Conservation (phyloP, 768 basidiomycete species). For the Leucocoprinus sp. region DNA sequence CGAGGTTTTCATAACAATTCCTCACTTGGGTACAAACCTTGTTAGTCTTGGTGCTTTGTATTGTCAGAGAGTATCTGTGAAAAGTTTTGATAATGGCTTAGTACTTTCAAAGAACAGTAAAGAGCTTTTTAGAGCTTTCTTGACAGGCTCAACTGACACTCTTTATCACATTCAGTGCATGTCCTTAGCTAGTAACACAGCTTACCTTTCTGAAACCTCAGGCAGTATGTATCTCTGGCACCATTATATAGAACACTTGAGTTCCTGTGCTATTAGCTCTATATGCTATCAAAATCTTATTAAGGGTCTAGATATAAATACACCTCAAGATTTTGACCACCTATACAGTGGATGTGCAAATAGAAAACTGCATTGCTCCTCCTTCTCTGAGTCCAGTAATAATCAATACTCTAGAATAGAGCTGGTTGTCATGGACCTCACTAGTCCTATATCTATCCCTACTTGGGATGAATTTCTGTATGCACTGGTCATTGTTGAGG, state of each 20-base stretch:
- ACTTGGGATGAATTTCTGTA: too few species aligned
- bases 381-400: too few species aligned
- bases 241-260: slow-evolving; percentile 18
- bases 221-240: slow-evolving; percentile 18
- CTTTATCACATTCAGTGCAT: slow-evolving; percentile 6
- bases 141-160: background rate
- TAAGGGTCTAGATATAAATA: slow-evolving; percentile 16
- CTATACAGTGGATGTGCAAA: slow-evolving; percentile 19
- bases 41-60: slow-evolving; percentile 15
- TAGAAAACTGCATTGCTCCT: too few species aligned
- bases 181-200: background rate
- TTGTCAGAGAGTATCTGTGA: slow-evolving; percentile 2
- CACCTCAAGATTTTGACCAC: slow-evolving; percentile 10
- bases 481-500: too few species aligned
- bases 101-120: too few species aligned
- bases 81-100: slow-evolving; percentile 4
- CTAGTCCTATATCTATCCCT: slow-evolving; percentile 20
- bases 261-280: slow-evolving; percentile 12
- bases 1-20: too few species aligned
- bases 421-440: slow-evolving; percentile 22
- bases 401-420: too few species aligned
- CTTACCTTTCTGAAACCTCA: slow-evolving; percentile 1
- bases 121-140: background rate
- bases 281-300: slow-evolving; percentile 18
- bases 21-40: slow-evolving; percentile 13